Evolutionary conservation across 2,329 filamentous ascomycete genomes (phyloP).

Genomic region (Penicillium capsulatum): DNA sequence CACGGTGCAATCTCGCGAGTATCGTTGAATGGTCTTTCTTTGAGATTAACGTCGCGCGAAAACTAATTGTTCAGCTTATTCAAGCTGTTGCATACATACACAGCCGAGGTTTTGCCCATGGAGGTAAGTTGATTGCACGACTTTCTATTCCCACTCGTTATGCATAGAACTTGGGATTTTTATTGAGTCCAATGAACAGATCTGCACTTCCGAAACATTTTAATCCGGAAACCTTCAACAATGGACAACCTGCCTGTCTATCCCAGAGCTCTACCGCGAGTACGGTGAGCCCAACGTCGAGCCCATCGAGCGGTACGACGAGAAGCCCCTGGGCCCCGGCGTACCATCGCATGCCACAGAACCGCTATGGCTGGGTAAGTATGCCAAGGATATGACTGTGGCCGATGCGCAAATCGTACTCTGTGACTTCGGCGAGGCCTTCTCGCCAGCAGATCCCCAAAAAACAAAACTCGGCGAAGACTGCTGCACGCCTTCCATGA

Average conservation of each 20-base stretch:
- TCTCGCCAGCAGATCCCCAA: conserved; percentile 7
- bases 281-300: conserved; percentile 31
- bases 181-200: conserved; percentile 11
- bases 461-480: not conserved
- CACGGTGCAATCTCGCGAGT: not conserved
- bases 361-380: conserved; percentile 28
- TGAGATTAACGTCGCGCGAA: not conserved
- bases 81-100: conserved; percentile 1
- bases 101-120: conserved; percentile 2
- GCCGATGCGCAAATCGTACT: conserved; percentile 30
- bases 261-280: conserved; percentile 29
- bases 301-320: conserved; percentile 21
- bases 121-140: not conserved
- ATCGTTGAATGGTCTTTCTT: not conserved
- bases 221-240: conserved; percentile 21
- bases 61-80: not conserved
- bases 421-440: conserved; percentile 36
- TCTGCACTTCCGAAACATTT: conserved; percentile 28
- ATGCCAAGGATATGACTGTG: conserved; percentile 26
- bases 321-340: conserved; percentile 23
- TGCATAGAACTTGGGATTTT: too few relatives aligned
- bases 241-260: conserved; percentile 34
- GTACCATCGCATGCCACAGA: conserved; percentile 26
- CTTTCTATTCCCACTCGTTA: too few relatives aligned
- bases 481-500: conserved; percentile 10